A percentile compares a stretch with the other conserved stretches of the same genome.
These are phyloP conservation scores for Penicillium daleae DNA, from an alignment of 495 filamentous ascomycete species.

Conservation along the genomic window DNA sequence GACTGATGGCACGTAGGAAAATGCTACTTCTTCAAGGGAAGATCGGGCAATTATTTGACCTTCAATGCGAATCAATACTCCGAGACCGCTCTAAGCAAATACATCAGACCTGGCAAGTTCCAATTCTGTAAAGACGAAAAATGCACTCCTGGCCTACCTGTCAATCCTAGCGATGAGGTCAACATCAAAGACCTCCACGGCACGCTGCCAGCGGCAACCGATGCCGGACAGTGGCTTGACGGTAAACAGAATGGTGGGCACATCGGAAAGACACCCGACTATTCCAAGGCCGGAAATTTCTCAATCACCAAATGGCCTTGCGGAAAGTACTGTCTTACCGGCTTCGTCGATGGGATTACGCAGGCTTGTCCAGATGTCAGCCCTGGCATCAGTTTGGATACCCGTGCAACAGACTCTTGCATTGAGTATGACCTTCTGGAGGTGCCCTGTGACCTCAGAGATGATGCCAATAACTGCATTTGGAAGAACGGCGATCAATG, in stretches of 20 bases:
- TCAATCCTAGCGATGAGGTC: background rate
- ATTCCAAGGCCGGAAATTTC: background rate
- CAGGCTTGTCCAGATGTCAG: background rate
- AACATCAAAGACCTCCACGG: background rate
- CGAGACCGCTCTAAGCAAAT: background rate
- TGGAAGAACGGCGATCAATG: background rate
- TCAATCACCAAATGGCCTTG: background rate
- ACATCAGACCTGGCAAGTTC: background rate
- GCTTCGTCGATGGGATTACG: background rate
- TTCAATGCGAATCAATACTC: background rate
- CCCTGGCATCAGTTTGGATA: background rate
- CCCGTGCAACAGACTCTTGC: background rate
- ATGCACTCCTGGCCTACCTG: background rate
- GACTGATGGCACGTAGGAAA: background rate
- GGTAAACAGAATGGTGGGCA: background rate
- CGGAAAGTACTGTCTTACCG: background rate
- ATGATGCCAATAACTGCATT: background rate
- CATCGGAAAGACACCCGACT: background rate
- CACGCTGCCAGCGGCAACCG: background rate
- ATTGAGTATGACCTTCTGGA: background rate
- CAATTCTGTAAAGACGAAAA: background rate
- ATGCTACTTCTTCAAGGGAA: constrained; percentile 1
- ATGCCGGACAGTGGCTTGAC: background rate
- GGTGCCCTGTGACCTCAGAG: background rate
- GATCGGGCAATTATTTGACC: background rate